A percentile compares a stretch with the other conserved stretches of the same genome.
phyloP scores from a whole-genome alignment of 306 rosid species.

The Leucaena leucocephala region DNA sequence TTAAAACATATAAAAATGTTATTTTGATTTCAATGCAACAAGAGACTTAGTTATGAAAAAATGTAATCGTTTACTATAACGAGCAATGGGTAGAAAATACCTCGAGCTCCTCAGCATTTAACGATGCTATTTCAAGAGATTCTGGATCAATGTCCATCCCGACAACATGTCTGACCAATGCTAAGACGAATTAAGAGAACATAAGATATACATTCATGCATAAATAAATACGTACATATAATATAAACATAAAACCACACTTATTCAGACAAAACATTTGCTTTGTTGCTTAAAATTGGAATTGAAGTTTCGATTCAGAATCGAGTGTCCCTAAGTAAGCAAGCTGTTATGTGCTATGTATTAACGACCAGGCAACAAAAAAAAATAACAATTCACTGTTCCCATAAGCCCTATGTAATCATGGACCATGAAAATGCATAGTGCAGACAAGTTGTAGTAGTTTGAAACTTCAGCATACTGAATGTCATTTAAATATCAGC shows the following conservation, averaged over 20 bases:
- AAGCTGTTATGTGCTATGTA: neutral
- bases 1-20: conserved; percentile 26
- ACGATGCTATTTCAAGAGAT: conserved; percentile 78
- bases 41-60: conserved; percentile 18
- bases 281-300: neutral
- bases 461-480: conserved; percentile 10
- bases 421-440: neutral
- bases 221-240: neutral
- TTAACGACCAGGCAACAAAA: neutral
- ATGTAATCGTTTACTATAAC: conserved; percentile 22
- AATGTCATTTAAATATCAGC: neutral
- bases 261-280: neutral
- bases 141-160: conserved; percentile 89
- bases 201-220: conserved; percentile 5
- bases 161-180: conserved; percentile 77
- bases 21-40: conserved; percentile 10
- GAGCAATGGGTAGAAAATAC: conserved; percentile 44
- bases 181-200: conserved; percentile 45
- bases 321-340: conserved; percentile 1
- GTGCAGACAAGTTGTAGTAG: neutral
- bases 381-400: conserved; percentile 24
- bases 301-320: conserved; percentile 21
- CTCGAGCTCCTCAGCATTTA: conserved; percentile 90
- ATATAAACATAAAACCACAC: neutral
- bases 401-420: neutral